Evolutionary conservation across 306 rosid genomes (phyloP).

Genomic region (Casuarina glauca): DNA sequence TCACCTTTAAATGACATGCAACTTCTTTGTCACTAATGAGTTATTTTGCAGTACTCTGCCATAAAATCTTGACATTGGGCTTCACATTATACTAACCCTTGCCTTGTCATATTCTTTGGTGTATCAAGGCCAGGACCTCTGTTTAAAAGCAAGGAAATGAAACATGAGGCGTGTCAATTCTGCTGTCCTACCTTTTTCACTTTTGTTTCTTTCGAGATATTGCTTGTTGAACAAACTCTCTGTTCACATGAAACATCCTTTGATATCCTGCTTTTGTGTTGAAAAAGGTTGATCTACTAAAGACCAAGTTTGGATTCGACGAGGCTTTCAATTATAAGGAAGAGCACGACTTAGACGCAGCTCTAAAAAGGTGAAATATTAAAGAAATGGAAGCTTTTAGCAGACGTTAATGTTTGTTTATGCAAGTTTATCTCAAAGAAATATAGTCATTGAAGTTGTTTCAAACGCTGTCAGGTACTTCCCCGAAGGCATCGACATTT

Average conservation of each 20-base stretch:
- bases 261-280: background rate
- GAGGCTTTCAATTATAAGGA: constrained; percentile 28
- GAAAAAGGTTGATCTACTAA: constrained; percentile 19
- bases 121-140: background rate
- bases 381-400: too few relatives aligned
- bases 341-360: constrained; percentile 15
- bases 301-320: constrained; percentile 21
- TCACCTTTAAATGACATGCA: background rate
- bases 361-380: constrained; percentile 15
- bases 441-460: too few relatives aligned
- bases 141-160: background rate
- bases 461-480: constrained; percentile 39
- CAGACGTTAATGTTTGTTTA: too few relatives aligned
- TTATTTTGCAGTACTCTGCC: background rate
- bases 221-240: too few relatives aligned
- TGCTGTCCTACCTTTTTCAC: too few relatives aligned
- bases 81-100: background rate
- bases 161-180: too few relatives aligned
- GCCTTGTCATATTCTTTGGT: background rate
- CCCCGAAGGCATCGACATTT: constrained; percentile 65
- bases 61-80: background rate
- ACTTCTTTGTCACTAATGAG: background rate
- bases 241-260: too few relatives aligned
- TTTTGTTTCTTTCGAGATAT: too few relatives aligned
- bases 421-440: too few relatives aligned